Evolutionary conservation across 257 asterid species (phyloP), one percentile per base, ranked within the genome.

Genomic region (Orobanche coerulescens): DNA sequence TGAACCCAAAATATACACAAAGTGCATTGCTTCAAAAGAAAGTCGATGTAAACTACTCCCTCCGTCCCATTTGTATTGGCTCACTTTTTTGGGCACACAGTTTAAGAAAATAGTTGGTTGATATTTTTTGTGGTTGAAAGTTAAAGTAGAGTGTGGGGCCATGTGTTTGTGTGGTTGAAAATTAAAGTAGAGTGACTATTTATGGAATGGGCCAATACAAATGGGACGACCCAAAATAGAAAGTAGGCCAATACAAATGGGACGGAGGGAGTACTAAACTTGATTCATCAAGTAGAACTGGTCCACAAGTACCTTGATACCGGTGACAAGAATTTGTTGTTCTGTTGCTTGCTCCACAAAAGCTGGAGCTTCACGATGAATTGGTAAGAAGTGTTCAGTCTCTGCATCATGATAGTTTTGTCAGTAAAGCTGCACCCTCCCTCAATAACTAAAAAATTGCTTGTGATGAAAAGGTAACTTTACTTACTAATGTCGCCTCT

Each of bases 361-460:
- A 52, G 94, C 73, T 26, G 96, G 97, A 66, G 96, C 95, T 75
- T 91, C 97, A 11, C 95, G 95, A 52, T 87, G 95, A 73, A 91
- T 91, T 7, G 97, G 96, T 67, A 87, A 66, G 49, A 65, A 87
- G 80, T 87, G 94, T 4, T 87, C 92, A n/a, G 96, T 87, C 13
- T 67, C 96, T 90, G 84, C 75, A 72, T 39, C 28, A 71, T 37
- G 44, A 59, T 19, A 49, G 25, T 18, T 26, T 10, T 0, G 51
- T 67, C 22, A 46, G 65, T 16, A 67, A 58, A 64, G 52, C 20
- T 5, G 39, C 31, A 15, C 10, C 25, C n/a, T 34, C 23, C 18
- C 47, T 12, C 36, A 47, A 23, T 43, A 19, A 40, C 24, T 26
- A 31, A 14, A 6, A n/a, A 4, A 53, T 5, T 46, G 22, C 31